Conservation (phyloP, 2,329 filamentous ascomycete species). For the Fusarium nygamai region DNA sequence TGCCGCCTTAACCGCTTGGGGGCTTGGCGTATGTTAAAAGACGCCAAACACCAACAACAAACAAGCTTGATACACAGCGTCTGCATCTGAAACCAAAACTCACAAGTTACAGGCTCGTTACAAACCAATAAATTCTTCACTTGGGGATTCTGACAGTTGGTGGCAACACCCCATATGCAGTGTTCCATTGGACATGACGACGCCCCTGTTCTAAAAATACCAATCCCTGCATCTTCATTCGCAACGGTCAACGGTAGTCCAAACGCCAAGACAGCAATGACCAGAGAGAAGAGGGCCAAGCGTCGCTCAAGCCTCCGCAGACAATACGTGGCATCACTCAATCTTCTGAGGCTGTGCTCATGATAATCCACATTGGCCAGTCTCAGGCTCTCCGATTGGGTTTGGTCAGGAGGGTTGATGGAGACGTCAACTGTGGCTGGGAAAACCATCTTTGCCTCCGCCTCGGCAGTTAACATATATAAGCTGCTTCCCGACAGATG, state of each 20-base stretch:
- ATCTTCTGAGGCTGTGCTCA: constrained; percentile 16
- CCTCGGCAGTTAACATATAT: constrained; percentile 16
- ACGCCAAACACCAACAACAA: not conserved
- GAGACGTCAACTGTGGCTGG: constrained; percentile 16
- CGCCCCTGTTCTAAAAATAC: constrained; percentile 20
- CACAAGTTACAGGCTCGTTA: not conserved
- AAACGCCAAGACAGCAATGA: constrained; percentile 15
- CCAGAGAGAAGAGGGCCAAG: not conserved
- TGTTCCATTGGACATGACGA: not conserved
- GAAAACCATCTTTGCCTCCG: not conserved
- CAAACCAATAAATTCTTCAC: not conserved
- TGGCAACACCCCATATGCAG: not conserved
- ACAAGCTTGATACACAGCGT: not conserved
- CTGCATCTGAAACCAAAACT: not conserved
- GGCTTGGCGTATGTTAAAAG: constrained; percentile 5
- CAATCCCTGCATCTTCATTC: constrained; percentile 1
- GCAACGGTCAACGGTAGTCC: not conserved
- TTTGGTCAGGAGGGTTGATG: not conserved
- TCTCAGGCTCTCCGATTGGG: constrained; percentile 7
- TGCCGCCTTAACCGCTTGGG: constrained; percentile 16
- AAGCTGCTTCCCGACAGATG: not conserved
- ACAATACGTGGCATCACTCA: constrained; percentile 28
- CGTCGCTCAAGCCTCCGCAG: constrained; percentile 7
- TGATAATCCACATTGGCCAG: constrained; percentile 2
- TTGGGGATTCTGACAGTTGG: not conserved